Evolutionary conservation across 495 filamentous ascomycete genomes (phyloP), one percentile per base, ranked within the genome.

Genomic region (Aspergillus indologenus): DNA sequence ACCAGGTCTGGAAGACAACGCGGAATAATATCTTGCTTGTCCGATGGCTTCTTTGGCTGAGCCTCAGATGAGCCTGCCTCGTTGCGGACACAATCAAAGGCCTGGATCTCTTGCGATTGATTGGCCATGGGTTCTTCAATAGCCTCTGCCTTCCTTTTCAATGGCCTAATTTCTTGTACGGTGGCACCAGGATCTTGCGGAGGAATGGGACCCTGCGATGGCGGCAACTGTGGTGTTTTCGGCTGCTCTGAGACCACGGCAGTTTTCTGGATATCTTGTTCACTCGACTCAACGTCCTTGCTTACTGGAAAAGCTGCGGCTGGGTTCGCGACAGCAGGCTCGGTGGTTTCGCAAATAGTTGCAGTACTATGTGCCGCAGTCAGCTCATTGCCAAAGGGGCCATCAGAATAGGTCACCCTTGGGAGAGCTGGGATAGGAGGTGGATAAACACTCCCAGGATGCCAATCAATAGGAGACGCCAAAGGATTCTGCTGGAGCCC

Each of bases 1-100:
- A 21, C 19, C 23, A 61, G 15, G 26, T 42, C 44, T n/a, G 57
- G 59, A 15, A 61, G 52, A 34, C 64, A 61, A 1, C 54, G 51
- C 12, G 51, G 53, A 2, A 42, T 11, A 14, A 15, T n/a, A 17
- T 61, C 53, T 9, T 56, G 40, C 11, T 53, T 26, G 23, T 20
- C 52, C 1, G 65, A 24, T 21, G 62, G 45, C 2, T 45, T 56
- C 8, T 67, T 59, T 15, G 67, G 68, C 45, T 70, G 68, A 4
- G 69, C 59, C 59, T 72, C 66, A 26, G 69, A 65, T 26, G 68
- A 60, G 42, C n/a, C 55, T 15, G 63, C n/a, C 2, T 64, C 47
- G 2, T 58, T 26, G 9, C 42, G 29, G 5, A 57, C 50, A 7
- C 20, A 18, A 22, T 67, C 29, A 6, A 21, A 15, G n/a, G 56